phyloP scores from a whole-genome alignment of 441 rosid genomes.

The Pelargonium cotyledonis region DNA sequence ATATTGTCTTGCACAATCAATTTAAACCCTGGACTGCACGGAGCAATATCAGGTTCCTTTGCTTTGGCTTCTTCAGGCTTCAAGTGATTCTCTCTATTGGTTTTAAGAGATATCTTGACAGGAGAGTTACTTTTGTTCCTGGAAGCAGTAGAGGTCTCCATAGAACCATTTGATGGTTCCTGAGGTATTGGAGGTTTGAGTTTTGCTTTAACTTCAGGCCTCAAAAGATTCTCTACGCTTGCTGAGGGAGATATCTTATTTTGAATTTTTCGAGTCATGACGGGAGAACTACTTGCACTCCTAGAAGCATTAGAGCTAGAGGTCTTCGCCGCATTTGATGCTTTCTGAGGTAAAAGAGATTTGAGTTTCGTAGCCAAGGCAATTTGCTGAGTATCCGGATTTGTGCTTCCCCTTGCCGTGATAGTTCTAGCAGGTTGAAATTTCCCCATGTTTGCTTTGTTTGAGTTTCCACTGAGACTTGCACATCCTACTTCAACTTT shows the following conservation, averaged over 20 bases:
- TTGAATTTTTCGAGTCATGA: conserved; percentile 37
- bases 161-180: too few relatives aligned
- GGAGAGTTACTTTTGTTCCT: too few relatives aligned
- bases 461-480: conserved; percentile 33
- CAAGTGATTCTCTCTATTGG: neutral
- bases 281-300: conserved; percentile 30
- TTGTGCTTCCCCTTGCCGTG: conserved; percentile 23
- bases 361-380: conserved; percentile 22
- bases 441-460: conserved; percentile 40
- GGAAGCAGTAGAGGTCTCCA: too few relatives aligned
- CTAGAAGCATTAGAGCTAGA: conserved; percentile 28
- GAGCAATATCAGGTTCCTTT: neutral
- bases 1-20: neutral
- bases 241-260: conserved; percentile 29
- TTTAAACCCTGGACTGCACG: neutral
- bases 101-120: neutral
- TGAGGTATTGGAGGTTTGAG: too few relatives aligned
- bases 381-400: conserved; percentile 30
- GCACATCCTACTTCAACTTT: conserved; percentile 30
- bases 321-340: conserved; percentile 33
- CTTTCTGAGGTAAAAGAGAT: conserved; percentile 34
- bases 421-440: conserved; percentile 38
- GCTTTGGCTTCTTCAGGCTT: neutral
- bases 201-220: too few relatives aligned
- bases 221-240: too few relatives aligned